phyloP scores from a whole-genome alignment of 2,329 filamentous ascomycete genomes.

The Fusarium sp. region DNA sequence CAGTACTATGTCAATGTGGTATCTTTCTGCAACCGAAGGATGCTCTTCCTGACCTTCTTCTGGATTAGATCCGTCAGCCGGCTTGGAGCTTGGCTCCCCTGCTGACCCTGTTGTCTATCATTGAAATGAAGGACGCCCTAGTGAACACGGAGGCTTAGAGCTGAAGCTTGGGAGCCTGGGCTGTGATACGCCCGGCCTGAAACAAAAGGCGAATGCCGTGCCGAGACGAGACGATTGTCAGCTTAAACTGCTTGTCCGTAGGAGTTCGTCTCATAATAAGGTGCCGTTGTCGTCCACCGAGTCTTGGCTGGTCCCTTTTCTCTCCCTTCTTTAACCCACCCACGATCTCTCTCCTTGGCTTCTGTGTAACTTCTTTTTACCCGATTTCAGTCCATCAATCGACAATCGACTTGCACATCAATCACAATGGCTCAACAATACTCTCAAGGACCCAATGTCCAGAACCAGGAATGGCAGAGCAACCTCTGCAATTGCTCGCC shows the following conservation, averaged over 20 bases:
- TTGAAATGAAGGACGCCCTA: slow-evolving; percentile 41
- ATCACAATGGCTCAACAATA: slow-evolving; percentile 44
- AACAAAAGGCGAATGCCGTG: slow-evolving; percentile 22
- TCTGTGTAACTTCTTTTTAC: not conserved
- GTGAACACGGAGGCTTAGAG: slow-evolving; percentile 25
- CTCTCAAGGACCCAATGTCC: slow-evolving; percentile 43
- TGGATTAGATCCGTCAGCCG: slow-evolving; percentile 24
- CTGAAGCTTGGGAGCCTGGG: slow-evolving; percentile 15
- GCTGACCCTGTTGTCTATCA: slow-evolving; percentile 33
- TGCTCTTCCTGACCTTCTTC: not conserved
- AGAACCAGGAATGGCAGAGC: slow-evolving; percentile 52
- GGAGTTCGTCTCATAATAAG: slow-evolving; percentile 23
- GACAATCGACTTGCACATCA: not conserved
- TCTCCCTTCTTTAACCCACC: not conserved
- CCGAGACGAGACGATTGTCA: slow-evolving; percentile 5
- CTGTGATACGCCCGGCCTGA: slow-evolving; percentile 16
- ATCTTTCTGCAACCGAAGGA: slow-evolving; percentile 6
- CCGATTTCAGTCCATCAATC: not conserved
- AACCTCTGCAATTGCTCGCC: slow-evolving; percentile 56
- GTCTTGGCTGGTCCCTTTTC: not conserved
- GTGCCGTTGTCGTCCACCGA: slow-evolving; percentile 5
- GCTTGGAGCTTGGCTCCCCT: slow-evolving; percentile 30
- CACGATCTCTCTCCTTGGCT: not conserved
- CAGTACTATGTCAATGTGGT: slow-evolving; percentile 1
- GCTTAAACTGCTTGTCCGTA: slow-evolving; percentile 13